phyloP scores from a whole-genome alignment of 73 alveolate species.

The Halteria grandinella region DNA sequence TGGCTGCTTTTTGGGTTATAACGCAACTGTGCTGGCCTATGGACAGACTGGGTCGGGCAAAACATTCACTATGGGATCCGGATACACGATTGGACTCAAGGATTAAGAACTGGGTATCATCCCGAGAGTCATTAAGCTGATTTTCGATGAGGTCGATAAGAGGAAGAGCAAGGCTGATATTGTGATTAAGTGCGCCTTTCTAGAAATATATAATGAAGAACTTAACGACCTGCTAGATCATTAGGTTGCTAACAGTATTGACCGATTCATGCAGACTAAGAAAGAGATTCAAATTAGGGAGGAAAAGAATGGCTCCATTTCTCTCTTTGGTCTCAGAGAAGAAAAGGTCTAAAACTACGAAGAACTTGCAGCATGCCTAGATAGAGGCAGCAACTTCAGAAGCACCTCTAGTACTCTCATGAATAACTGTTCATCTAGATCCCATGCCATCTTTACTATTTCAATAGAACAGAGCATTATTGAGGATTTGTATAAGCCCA shows the following conservation, averaged over 20 bases:
- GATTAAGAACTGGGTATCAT: constrained; percentile 90
- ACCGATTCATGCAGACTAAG: constrained; percentile 50
- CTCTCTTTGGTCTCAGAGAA: constrained; percentile 82
- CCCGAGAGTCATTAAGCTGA: constrained; percentile 89
- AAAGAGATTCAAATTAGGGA: constrained; percentile 77
- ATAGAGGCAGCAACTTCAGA: constrained; percentile 90
- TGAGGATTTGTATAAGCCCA: constrained; percentile 67
- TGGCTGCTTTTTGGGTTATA: constrained; percentile 92
- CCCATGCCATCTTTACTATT: constrained; percentile 97
- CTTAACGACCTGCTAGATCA: constrained; percentile 90
- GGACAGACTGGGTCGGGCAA: constrained; percentile 99
- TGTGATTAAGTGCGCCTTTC: constrained; percentile 81
- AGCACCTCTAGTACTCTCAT: constrained; percentile 89
- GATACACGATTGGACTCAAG: constrained; percentile 69
- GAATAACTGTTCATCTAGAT: constrained; percentile 89
- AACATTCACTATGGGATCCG: constrained; percentile 98
- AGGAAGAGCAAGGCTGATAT: constrained; percentile 82
- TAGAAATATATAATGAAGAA: constrained; percentile 97
- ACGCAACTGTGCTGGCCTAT: constrained; percentile 97
- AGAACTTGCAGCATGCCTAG: constrained; percentile 88
- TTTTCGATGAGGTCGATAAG: constrained; percentile 84
- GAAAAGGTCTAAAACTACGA: constrained; percentile 83
- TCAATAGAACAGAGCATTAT: constrained; percentile 81
- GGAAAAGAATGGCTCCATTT: constrained; percentile 84
- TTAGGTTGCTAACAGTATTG: constrained; percentile 64